Evolutionary conservation across 306 rosid genomes (phyloP).

Genomic region (Cicer cuneatum): DNA sequence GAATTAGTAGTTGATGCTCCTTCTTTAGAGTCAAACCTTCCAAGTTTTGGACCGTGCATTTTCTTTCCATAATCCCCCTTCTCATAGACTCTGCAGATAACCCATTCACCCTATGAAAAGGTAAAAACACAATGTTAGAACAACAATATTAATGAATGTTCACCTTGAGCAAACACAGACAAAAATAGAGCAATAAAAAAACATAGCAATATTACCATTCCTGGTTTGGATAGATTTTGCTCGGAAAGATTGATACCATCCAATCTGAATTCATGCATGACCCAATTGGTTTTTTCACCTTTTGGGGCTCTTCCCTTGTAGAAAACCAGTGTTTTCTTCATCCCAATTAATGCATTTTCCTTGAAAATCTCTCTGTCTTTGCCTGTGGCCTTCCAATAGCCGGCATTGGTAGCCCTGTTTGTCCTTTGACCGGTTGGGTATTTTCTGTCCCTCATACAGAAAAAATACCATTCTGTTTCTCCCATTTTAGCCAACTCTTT

Average conservation of each 20-base stretch:
- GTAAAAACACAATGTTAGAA: neutral
- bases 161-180: neutral
- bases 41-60: constrained; percentile 46
- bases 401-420: constrained; percentile 75
- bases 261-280: constrained; percentile 82
- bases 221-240: constrained; percentile 42
- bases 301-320: constrained; percentile 82
- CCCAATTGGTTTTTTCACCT: constrained; percentile 77
- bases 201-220: constrained; percentile 48
- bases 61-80: constrained; percentile 56
- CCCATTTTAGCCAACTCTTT: constrained; percentile 84
- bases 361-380: constrained; percentile 71
- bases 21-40: constrained; percentile 43
- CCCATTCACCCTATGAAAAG: constrained; percentile 77
- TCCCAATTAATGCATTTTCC: constrained; percentile 59
- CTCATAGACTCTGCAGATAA: constrained; percentile 62
- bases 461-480: constrained; percentile 83
- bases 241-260: constrained; percentile 52
- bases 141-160: neutral
- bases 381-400: constrained; percentile 95
- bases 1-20: constrained; percentile 11
- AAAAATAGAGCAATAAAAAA: neutral
- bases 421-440: constrained; percentile 80
- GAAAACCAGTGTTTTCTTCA: constrained; percentile 90
- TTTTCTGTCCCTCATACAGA: constrained; percentile 68